Base-by-base conservation (phyloP, 768 basidiomycete genomes). In the Tricholoma sp. region DNA sequence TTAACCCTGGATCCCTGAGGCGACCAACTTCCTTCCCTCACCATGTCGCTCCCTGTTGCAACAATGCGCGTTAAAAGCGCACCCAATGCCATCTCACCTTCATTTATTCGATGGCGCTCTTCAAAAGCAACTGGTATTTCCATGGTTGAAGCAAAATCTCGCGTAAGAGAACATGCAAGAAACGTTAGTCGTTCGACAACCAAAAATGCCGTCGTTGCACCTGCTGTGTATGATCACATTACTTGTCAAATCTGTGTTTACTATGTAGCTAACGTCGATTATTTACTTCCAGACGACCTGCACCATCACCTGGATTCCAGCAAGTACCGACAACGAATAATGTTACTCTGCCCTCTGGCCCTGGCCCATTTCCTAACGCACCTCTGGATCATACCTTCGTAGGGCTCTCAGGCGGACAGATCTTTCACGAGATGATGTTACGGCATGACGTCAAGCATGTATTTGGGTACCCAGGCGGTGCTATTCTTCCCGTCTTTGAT, bases 351-450 rank as follows among this genome's bases (percentile, higher is more conserved):
- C 61, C 75, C 53, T 59, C 69, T 22, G 73, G 72, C 9, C 74
- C 75, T 11, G 73, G 74, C 0, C 75, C 71, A 4, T 70, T 74
- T 27, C 77, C 80, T 1, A 77, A 76, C 60, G 73, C 75, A 19
- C 78, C 78, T 39, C 73, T 90, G 58, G 92, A 94, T 69, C 80
- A 85, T 65, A 87, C 89, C 7, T 98, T 99, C 67, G 81, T 98
- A 55, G 97, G 96, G 50, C 82, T 95, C 71, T 92, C 93, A 19
- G 96, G 96, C 11, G 96, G 96, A 24, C 83, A 98, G 72, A 98
- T 99, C 69, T 97, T 99, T 77, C 94, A 99, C 72, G 96, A 99
- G 75, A 98, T 99, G 96, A 96, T 99, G 92, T 86, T 95, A 59
- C 83, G 96, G 47, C 97, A 99, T 68, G 84, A 81, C 57, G 95